Evolutionary conservation across 1,284 basidiomycete genomes (phyloP).

Genomic region (Cryptococcus sp.): DNA sequence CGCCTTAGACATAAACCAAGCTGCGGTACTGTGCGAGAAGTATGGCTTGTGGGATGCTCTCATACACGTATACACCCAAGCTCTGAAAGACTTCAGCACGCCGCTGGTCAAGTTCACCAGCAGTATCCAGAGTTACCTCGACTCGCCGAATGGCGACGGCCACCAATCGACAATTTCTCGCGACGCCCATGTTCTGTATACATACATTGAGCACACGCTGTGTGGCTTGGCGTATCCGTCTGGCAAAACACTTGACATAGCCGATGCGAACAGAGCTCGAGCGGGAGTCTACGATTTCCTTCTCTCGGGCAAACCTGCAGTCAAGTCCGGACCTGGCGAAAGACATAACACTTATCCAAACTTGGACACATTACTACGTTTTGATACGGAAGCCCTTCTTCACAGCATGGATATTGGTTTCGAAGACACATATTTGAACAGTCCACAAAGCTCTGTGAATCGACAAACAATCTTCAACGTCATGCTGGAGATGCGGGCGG

Average conservation of each 20-base stretch:
- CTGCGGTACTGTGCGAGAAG: conserved; percentile 75
- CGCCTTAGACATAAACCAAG: conserved; percentile 90
- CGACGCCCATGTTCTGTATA: conserved; percentile 87
- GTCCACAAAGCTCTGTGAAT: conserved; percentile 58
- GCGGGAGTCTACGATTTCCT: conserved; percentile 71
- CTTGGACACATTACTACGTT: conserved; percentile 72
- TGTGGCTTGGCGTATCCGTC: conserved; percentile 84
- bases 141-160: conserved; percentile 54
- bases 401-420: conserved; percentile 92
- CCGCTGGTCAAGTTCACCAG: conserved; percentile 80
- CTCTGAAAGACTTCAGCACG: conserved; percentile 80
- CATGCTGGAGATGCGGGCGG: conserved; percentile 60
- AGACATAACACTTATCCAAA: conserved; percentile 81
- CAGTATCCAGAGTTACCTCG: conserved; percentile 66
- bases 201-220: conserved; percentile 82
- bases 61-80: conserved; percentile 87
- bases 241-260: conserved; percentile 62
- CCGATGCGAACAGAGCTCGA: conserved; percentile 64
- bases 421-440: conserved; percentile 87
- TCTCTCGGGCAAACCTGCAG: conserved; percentile 72
- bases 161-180: conserved; percentile 49
- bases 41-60: conserved; percentile 87
- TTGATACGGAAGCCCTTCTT: conserved; percentile 91
- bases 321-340: conserved; percentile 63
- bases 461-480: conserved; percentile 81